Base-by-base conservation (phyloP, 192 early-diverging fungal genomes). In the Coemansia sp. region DNA sequence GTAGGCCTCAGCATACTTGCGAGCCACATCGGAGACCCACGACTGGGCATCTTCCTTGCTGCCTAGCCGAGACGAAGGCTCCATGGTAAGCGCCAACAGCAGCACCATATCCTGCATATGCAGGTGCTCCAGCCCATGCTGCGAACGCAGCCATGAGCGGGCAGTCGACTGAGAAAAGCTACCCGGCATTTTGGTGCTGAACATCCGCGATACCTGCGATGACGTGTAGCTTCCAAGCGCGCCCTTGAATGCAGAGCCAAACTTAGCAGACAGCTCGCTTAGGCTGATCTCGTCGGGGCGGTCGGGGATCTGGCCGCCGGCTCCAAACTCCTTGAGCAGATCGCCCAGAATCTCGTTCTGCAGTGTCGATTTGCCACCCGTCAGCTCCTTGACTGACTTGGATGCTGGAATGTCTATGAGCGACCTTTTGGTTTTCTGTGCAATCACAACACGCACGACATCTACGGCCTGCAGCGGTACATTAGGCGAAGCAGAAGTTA, bases 261-360 rank as follows among this genome's bases (percentile, higher is more conserved):
- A 89, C 75, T 87, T 38, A 86, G 75, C 40, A 82, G 94, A n/a
- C 81, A 91, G 70, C 89, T 94, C 68, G 82, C 83, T 36, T 84
- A 91, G 43, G 87, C 87, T 42, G 85, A 85, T 59, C 90, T 94
- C 83, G 91, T 80, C 95, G 49, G 91, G 85, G 67, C 93, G 89
- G 60, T 97, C 92, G 21, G 93, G 88, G 39, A 91, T 86, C 48
- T 73, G 82, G 50, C 81, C 82, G 57, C 82, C 81, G 65, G 43
- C 15, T 10, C 75, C 66, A 68, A 97, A 94, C 71, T 97, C 95
- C 51, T 90, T 92, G 51, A 87, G 88, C 36, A 96, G 77, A 69
- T 97, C 95, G 73, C 95, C 95, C 37, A 96, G 81, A 45, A 97
- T 94, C 68, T 97, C 95, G 78, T 97, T 97, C 64, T 94, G 94